Conservation (phyloP, 768 basidiomycete genomes). For the Austroboletus festivus region DNA sequence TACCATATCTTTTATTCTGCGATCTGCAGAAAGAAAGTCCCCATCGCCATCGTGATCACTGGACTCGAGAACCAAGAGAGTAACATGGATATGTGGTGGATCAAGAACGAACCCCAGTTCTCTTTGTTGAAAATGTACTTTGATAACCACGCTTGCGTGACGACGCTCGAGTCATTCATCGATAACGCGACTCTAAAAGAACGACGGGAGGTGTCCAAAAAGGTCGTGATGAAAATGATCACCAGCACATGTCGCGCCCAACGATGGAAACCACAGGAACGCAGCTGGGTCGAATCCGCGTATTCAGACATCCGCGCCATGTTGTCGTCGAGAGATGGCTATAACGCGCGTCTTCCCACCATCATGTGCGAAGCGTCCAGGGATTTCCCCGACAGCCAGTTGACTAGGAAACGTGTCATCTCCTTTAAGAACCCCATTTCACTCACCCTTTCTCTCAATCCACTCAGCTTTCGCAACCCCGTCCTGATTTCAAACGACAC, state of each 20-base stretch:
- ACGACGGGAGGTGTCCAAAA: conserved; percentile 26
- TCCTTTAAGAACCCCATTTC: conserved; percentile 25
- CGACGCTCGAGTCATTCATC: conserved; percentile 20
- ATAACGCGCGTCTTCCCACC: conserved; percentile 9
- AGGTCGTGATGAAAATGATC: conserved; percentile 22
- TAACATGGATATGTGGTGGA: conserved; percentile 35
- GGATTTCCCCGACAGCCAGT: neutral
- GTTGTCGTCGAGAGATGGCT: conserved; percentile 11
- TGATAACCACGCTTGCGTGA: conserved; percentile 32
- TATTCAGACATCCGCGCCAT: conserved; percentile 26
- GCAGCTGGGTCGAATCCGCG: conserved; percentile 26
- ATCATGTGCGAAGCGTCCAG: conserved; percentile 23
- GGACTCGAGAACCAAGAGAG: conserved; percentile 38
- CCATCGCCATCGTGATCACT: conserved; percentile 39
- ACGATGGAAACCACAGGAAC: conserved; percentile 29
- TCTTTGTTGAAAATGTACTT: conserved; percentile 26
- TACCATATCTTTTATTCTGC: conserved; percentile 39
- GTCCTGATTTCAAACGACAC: conserved; percentile 16
- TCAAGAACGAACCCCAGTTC: conserved; percentile 22
- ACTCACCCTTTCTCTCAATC: conserved; percentile 9
- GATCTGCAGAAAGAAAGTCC: conserved; percentile 39
- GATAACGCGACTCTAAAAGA: conserved; percentile 9
- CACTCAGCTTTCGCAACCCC: conserved; percentile 23
- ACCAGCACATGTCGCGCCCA: conserved; percentile 13
- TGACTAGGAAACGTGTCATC: conserved; percentile 17